These are phyloP conservation scores for Heliosperma pusillum DNA, from an alignment of 148 eudicot species.

Conservation along the genomic window DNA sequence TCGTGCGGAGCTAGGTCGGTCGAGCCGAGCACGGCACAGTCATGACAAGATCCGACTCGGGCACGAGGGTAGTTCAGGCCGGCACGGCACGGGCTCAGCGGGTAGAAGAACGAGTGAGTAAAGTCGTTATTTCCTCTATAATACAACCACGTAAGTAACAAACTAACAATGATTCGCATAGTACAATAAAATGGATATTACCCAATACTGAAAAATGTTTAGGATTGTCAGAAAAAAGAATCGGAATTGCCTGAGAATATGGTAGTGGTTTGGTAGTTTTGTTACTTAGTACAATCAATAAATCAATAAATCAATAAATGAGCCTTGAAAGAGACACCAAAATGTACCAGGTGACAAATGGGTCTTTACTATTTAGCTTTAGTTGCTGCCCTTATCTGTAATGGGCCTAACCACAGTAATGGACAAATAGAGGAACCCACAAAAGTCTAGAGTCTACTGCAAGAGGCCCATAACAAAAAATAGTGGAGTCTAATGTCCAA, in stretches of 20 bases:
- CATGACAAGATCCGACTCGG: too few relatives aligned
- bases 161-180: too few relatives aligned
- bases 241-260: background rate
- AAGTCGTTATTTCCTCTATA: too few relatives aligned
- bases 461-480: conserved; percentile 8
- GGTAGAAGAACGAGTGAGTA: too few relatives aligned
- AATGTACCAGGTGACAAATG: background rate
- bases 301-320: too few relatives aligned
- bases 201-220: too few relatives aligned
- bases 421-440: conserved; percentile 14
- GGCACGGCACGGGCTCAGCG: too few relatives aligned
- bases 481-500: conserved; percentile 14
- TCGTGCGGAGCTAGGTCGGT: too few relatives aligned
- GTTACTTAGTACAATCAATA: background rate
- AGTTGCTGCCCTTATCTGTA: conserved; percentile 2
- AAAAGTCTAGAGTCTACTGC: background rate
- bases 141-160: too few relatives aligned
- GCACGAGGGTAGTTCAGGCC: too few relatives aligned
- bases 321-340: background rate
- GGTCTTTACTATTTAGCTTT: background rate
- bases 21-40: too few relatives aligned
- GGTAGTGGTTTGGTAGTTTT: background rate
- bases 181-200: too few relatives aligned
- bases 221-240: background rate
- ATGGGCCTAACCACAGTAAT: conserved; percentile 8